These are phyloP conservation scores for Prinsepia uniflora DNA, from an alignment of 306 rosid species.

Conservation along the genomic window DNA sequence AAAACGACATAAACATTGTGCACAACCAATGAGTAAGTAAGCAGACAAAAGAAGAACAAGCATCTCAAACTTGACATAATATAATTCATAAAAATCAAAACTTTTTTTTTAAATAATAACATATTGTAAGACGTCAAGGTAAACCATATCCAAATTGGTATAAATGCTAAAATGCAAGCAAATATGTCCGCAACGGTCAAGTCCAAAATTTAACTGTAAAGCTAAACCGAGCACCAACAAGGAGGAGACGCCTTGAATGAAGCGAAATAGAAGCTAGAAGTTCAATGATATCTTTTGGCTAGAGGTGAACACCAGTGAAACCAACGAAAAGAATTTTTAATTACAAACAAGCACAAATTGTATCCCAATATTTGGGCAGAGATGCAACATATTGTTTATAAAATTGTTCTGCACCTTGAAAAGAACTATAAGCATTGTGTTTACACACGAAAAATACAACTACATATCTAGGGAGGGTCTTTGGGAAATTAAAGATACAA, in stretches of 20 bases:
- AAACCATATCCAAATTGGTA: no score
- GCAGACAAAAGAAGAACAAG: no score
- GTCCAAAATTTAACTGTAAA: constrained; percentile 45
- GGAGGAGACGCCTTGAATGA: constrained; percentile 81
- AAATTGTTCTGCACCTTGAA: constrained; percentile 63
- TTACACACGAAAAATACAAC: no score
- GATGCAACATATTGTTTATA: not conserved
- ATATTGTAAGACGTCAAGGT: no score
- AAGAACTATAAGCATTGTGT: constrained; percentile 66
- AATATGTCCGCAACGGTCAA: constrained; percentile 69
- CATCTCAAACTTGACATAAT: no score
- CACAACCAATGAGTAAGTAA: no score
- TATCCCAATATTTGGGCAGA: not conserved
- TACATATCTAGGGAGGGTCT: no score
- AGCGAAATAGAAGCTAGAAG: constrained; percentile 86
- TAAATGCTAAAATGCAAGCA: constrained; percentile 75
- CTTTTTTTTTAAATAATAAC: no score
- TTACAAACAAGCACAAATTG: constrained; percentile 1
- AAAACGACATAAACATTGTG: no score
- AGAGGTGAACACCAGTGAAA: constrained; percentile 75
- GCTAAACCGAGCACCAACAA: constrained; percentile 65
- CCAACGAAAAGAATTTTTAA: constrained; percentile 22
- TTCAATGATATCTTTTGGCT: constrained; percentile 90
- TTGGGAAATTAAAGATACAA: no score
- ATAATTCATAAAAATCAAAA: no score